Evolutionary conservation across 345 rosid genomes (phyloP), one percentile per base, ranked within the genome.

Genomic region (Microcos paniculata): DNA sequence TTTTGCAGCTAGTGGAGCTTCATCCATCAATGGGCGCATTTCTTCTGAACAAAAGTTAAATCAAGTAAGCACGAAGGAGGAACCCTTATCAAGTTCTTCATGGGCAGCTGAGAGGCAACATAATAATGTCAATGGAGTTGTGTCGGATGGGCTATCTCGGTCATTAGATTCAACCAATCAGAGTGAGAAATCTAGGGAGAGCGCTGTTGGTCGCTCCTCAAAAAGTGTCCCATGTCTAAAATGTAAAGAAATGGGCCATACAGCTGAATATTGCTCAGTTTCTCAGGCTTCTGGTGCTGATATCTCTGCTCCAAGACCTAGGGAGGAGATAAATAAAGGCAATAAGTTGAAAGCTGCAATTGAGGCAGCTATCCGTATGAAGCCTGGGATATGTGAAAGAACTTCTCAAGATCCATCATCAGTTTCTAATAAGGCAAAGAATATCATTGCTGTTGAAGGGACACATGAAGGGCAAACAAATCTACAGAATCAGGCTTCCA

Each of bases 331-430:
- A 70, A 80, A 77, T 72, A 87, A 83, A 79, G 87, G 87, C 72
- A 89, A 82, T 75, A 89, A 90, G 75, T 82, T 89, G 82, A 90
- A 90, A 84, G 90, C 94, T 78, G 93, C 97, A 28, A 88, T 94
- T 78, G 94, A 91, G 73, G 94, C 93, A 52, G 90, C 96, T 67
- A 88, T 88, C 72, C 91, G 87, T 62, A 91, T 91, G 83, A 88
- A 83, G 85, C 96, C 97, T 31, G 91, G 86, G 81, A 84, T 86
- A 71, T 77, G 80, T 79, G 88, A 81, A 30, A 74, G 82, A 80
- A 66, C 85, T 71, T 78, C 82, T 62, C 84, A 77, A 73, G 97
- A 87, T 80, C 89, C 82, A 73, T 62, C 77, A 45, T 71, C 84
- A 63, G 79, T 79, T 79, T 77, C 81, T 38, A 88, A 83, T 69